Conservation (phyloP, 768 basidiomycete genomes). For the Xerocomellus intermedius region DNA sequence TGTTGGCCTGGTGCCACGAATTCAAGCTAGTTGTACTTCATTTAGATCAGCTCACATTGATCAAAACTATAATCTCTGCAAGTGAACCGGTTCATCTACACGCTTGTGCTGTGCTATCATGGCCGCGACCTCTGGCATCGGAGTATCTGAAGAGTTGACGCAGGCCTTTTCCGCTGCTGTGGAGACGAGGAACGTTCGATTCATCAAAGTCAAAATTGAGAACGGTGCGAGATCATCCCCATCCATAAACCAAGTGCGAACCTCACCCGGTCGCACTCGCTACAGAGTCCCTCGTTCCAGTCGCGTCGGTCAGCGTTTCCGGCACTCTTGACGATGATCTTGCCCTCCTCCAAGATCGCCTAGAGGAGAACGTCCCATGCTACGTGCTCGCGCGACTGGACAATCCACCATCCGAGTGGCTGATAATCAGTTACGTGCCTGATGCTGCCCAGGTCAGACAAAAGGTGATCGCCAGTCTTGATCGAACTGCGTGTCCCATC, state of each 20-base stretch:
- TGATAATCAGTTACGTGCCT: slow-evolving; percentile 77
- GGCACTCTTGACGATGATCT: slow-evolving; percentile 66
- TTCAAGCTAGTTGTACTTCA: background rate
- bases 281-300: slow-evolving; percentile 68
- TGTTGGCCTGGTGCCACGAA: background rate
- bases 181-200: slow-evolving; percentile 51
- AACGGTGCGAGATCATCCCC: slow-evolving; percentile 53
- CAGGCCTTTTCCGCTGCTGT: slow-evolving; percentile 58
- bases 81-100: background rate
- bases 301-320: slow-evolving; percentile 45
- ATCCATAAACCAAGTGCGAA: slow-evolving; percentile 8
- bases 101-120: slow-evolving; percentile 35
- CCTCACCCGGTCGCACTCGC: slow-evolving; percentile 24
- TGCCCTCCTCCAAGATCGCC: slow-evolving; percentile 49
- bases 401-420: slow-evolving; percentile 61
- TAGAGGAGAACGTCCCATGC: slow-evolving; percentile 64
- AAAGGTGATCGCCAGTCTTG: slow-evolving; percentile 51
- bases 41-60: background rate
- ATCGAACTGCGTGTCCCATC: background rate
- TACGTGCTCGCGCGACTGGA: slow-evolving; percentile 73
- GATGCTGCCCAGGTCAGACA: slow-evolving; percentile 77
- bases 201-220: slow-evolving; percentile 73
- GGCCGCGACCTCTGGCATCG: slow-evolving; percentile 75
- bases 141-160: slow-evolving; percentile 55
- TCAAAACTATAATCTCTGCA: background rate